These are phyloP conservation scores for Ceratobasidium sp. DNA, from an alignment of 1,284 basidiomycete species.

Conservation along the genomic window DNA sequence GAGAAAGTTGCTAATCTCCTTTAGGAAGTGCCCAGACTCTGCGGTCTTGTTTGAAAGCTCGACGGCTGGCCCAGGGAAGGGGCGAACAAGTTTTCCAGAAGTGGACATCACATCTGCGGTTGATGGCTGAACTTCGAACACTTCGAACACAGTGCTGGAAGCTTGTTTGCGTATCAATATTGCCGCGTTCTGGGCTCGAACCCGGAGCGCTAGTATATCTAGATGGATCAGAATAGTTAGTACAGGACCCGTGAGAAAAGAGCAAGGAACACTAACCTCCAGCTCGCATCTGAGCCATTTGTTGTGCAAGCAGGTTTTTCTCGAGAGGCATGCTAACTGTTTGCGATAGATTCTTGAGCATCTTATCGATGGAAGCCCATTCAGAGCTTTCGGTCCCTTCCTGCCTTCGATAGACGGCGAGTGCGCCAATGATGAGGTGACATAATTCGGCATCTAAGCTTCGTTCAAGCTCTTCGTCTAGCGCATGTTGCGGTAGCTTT, in stretches of 20 bases:
- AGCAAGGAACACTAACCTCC: conserved; percentile 46
- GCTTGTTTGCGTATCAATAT: conserved; percentile 55
- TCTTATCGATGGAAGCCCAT: neutral
- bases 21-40: conserved; percentile 50
- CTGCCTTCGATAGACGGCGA: conserved; percentile 47
- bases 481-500: conserved; percentile 55
- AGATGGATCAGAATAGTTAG: conserved; percentile 16
- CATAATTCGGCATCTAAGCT: neutral
- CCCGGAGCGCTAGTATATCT: conserved; percentile 56
- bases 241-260: neutral
- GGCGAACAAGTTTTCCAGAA: conserved; percentile 56
- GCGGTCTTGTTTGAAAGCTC: conserved; percentile 43
- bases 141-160: conserved; percentile 54
- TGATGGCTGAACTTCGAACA: conserved; percentile 58
- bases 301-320: neutral
- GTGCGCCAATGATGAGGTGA: conserved; percentile 49
- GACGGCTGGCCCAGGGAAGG: conserved; percentile 53
- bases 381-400: conserved; percentile 52
- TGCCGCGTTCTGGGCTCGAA: conserved; percentile 60
- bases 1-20: conserved; percentile 54
- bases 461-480: neutral
- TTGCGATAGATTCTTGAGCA: neutral
- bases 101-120: conserved; percentile 54
- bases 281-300: neutral
- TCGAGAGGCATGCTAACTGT: neutral